Conservation (phyloP, 2,329 filamentous ascomycete species). For the Teratosphaeria nubilosa region DNA sequence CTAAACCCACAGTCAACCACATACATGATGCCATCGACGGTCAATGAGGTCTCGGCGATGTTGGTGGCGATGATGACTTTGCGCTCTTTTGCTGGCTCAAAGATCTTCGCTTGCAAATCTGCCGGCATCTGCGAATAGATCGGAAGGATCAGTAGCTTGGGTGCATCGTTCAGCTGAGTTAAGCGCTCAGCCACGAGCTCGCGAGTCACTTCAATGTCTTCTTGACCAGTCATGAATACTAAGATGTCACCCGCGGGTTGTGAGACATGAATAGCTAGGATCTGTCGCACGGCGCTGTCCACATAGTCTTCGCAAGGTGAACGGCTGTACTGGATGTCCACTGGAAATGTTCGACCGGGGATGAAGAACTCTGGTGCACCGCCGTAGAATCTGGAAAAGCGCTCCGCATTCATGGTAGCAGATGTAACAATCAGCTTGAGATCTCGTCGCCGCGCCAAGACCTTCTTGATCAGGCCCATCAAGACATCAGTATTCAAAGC, state of each 20-base stretch:
- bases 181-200: conserved; percentile 83
- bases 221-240: conserved; percentile 98
- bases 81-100: conserved; percentile 81
- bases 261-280: conserved; percentile 89
- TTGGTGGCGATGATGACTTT: conserved; percentile 99
- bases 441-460: conserved; percentile 77
- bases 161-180: conserved; percentile 82
- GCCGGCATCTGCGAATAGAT: conserved; percentile 99
- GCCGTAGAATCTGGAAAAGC: conserved; percentile 79
- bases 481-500: conserved; percentile 94
- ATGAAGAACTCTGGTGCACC: conserved; percentile 95
- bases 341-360: conserved; percentile 89
- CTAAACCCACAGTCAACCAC: conserved; percentile 94
- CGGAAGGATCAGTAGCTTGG: conserved; percentile 85
- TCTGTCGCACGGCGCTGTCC: conserved; percentile 90
- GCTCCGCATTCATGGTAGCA: conserved; percentile 95
- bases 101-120: conserved; percentile 94
- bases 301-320: conserved; percentile 97
- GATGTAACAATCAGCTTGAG: conserved; percentile 96
- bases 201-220: conserved; percentile 95
- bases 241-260: conserved; percentile 89
- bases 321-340: conserved; percentile 90
- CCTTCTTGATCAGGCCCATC: conserved; percentile 97
- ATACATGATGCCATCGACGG: conserved; percentile 98
- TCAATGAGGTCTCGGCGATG: conserved; percentile 95